phyloP scores from a whole-genome alignment of 2,329 filamentous ascomycete genomes.

The Biscogniauxia mediterranea region DNA sequence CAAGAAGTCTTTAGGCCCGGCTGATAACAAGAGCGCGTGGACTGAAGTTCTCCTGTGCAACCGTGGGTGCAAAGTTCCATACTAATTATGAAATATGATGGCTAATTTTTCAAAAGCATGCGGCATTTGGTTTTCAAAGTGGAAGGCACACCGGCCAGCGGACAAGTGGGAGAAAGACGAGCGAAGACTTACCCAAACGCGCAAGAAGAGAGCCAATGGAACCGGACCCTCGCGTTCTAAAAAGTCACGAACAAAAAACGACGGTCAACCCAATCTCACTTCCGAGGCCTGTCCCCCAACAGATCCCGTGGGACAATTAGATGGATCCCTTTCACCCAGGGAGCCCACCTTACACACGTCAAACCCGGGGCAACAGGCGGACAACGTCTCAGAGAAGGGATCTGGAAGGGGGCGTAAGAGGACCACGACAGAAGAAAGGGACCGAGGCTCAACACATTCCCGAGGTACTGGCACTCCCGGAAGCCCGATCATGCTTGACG shows the following conservation, averaged over 20 bases:
- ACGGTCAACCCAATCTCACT: constrained; percentile 43
- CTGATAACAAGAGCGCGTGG: constrained; percentile 66
- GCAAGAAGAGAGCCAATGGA: constrained; percentile 47
- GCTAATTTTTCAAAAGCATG: constrained; percentile 58
- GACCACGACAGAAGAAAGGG: constrained; percentile 16
- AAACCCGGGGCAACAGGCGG: constrained; percentile 32
- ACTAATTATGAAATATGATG: constrained; percentile 10
- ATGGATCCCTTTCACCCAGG: constrained; percentile 35
- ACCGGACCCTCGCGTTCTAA: constrained; percentile 43
- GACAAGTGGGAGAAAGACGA: constrained; percentile 76
- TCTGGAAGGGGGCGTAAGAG: constrained; percentile 18
- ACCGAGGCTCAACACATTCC: constrained; percentile 44
- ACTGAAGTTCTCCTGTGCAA: constrained; percentile 81
- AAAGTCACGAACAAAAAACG: constrained; percentile 49
- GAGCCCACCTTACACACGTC: constrained; percentile 14
- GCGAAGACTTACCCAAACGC: constrained; percentile 50
- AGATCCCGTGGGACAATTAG: constrained; percentile 49
- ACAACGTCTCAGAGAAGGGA: constrained; percentile 32
- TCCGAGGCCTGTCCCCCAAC: constrained; percentile 56
- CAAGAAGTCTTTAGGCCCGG: constrained; percentile 66
- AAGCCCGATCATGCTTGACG: constrained; percentile 55
- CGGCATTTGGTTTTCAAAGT: constrained; percentile 91
- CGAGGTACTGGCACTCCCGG: constrained; percentile 52
- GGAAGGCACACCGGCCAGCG: constrained; percentile 76
- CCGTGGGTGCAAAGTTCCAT: constrained; percentile 51